phyloP scores from a whole-genome alignment of 805 yeast species.

The Candida silvicultrix region DNA sequence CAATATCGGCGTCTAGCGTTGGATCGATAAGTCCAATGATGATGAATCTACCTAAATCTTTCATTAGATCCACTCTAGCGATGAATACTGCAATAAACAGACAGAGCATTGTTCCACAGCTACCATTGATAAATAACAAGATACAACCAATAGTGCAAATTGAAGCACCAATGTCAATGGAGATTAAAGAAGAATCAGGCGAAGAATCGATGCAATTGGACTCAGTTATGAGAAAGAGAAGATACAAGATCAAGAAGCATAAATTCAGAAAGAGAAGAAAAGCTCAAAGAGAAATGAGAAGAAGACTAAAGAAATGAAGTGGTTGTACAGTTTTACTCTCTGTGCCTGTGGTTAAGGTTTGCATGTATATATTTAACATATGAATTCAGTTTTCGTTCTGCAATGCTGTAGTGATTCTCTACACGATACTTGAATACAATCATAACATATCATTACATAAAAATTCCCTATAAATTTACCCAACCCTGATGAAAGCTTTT shows the following conservation, averaged over 20 bases:
- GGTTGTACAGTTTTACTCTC: not conserved
- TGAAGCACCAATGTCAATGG: not conserved
- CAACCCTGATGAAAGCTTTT: no score
- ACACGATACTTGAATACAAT: no score
- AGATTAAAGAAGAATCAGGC: conserved; percentile 1
- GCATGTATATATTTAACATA: not conserved
- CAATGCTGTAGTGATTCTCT: no score
- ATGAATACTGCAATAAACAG: not conserved
- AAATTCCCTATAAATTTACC: not conserved
- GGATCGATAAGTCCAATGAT: not conserved
- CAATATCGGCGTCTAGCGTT: not conserved
- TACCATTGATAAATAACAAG: not conserved
- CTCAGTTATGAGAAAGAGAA: conserved; percentile 77
- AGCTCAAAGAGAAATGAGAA: conserved; percentile 78
- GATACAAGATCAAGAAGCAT: conserved; percentile 96
- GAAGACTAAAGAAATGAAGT: conserved; percentile 33
- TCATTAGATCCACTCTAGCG: not conserved
- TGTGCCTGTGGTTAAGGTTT: no score
- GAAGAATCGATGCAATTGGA: conserved; percentile 31
- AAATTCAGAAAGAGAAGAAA: conserved; percentile 96
- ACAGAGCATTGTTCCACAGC: not conserved
- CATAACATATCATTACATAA: not conserved
- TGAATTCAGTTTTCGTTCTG: no score
- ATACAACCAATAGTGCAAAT: not conserved
- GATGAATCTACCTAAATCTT: not conserved